These are phyloP conservation scores for Rhodotorula mucilaginosa DNA, from an alignment of 1,284 basidiomycete genomes.

Conservation along the genomic window DNA sequence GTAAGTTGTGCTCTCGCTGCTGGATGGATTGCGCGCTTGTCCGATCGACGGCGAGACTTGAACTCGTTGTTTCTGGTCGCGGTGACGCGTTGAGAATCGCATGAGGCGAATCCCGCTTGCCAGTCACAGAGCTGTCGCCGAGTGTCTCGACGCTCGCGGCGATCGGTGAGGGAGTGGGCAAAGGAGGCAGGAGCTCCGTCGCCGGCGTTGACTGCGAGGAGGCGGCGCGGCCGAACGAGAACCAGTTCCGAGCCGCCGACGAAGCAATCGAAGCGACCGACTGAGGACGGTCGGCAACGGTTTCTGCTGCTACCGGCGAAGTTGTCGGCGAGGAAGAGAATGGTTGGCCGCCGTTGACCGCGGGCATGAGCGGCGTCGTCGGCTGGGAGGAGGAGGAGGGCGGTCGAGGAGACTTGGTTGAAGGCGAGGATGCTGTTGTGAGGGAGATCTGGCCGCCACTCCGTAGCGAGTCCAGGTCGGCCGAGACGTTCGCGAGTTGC, in stretches of 20 bases:
- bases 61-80: too few relatives aligned
- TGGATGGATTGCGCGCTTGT: too few relatives aligned
- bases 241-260: constrained; percentile 20
- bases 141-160: too few relatives aligned
- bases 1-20: not conserved
- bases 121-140: too few relatives aligned
- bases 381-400: constrained; percentile 9
- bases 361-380: not conserved
- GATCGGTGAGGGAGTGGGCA: too few relatives aligned
- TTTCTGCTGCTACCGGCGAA: not conserved
- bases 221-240: constrained; percentile 22
- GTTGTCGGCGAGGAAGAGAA: not conserved
- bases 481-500: not conserved
- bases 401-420: constrained; percentile 14
- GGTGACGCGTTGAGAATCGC: too few relatives aligned
- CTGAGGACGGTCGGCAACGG: constrained; percentile 1
- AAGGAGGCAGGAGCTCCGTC: too few relatives aligned
- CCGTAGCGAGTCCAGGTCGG: not conserved
- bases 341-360: not conserved
- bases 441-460: not conserved
- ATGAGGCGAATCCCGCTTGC: too few relatives aligned
- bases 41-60: too few relatives aligned
- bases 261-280: constrained; percentile 7
- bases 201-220: not conserved
- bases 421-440: too few relatives aligned